Evolutionary conservation across 768 basidiomycete species (phyloP), one percentile per base, ranked within the genome.

Genomic region (Hygrophorus pudorinus): DNA sequence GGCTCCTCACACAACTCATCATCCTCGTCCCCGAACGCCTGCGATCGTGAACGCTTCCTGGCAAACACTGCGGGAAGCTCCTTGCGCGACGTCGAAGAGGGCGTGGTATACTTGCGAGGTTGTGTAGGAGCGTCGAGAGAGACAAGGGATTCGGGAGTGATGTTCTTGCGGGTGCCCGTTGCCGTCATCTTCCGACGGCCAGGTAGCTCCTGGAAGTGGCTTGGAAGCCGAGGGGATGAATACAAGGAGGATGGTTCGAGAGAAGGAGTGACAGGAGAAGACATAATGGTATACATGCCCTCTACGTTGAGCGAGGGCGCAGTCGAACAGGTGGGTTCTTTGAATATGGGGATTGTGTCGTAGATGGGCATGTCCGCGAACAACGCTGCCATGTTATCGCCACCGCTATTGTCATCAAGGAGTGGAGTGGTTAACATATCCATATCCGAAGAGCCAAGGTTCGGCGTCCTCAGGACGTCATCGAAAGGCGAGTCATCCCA

Each of bases 101-200:
- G 79, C 0, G 71, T 72, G 12, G 76, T 53, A 54, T 91, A 92
- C n/a, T 74, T 74, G 50, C 89, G 79, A 0, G 73, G 36, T 56
- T 92, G 89, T 1, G 82, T 87, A 0, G 89, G 90, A 1, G 89
- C 89, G 42, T 84, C 78, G 52, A 80, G 57, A 16, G 81, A 72
- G 17, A 91, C 73, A 16, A 88, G 72, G 2, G 70, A 55, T 27
- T 74, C 73, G 2, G 85, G 80, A 3, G 74, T 75, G 33, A 81
- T 63, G 58, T 81, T 80, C 59, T 77, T 80, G 49, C 85, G 78
- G 5, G 81, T 85, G n/a, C 81, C 82, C 2, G 76, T 85, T 4
- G 74, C 77, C 0, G 52, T 46, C 42, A 43, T 50, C 33, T 65
- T 63, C 18, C 63, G 71, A 45, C 65, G 60, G 41, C 57, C 49